Evolutionary conservation across 768 basidiomycete species (phyloP), one percentile per base, ranked within the genome.

Genomic region (Tricholomella constricta): DNA sequence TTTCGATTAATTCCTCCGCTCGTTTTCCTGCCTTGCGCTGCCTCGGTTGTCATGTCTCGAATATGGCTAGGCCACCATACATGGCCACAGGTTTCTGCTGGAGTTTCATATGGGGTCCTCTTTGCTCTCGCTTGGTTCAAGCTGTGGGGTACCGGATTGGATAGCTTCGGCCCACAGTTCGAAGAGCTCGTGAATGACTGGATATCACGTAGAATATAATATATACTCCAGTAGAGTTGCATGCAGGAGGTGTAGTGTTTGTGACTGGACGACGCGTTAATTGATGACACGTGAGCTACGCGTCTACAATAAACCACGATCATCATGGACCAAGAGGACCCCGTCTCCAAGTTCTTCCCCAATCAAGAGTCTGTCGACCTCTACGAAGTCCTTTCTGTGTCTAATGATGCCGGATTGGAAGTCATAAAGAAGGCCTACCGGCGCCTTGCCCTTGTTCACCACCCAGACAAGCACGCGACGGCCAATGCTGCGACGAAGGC

Each of bases 401-500:
- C 72, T 2, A 71, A 71, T 1, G 72, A 77, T 49, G 84, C 89
- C 15, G 81, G 77, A 2, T 46, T 69, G 2, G 87, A 89, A 20
- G 84, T 84, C 17, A 87, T 98, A 64, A 86, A 84, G 67, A 89
- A 88, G 59, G 80, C 94, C 0, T 98, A 98, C 72, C 83, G 93
- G 34, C 84, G 83, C 56, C 81, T 86, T 27, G 95, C 94, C 4
- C 83, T 98, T 25, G 60, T 79, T 42, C 81, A 82, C 67, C 95
- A 98, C 61, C 96, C 96, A 6, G 96, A 99, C 75, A 98, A 97
- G 65, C 89, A 94, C 61, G 72, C 83, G 37, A 70, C 75, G 6
- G 76, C 85, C 23, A 73, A 70, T 43, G 85, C 85, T 19, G 75
- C 73, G 26, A 81, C 82, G 22, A 86, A 84, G 67, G 79, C 82